Conservation (phyloP, 495 filamentous ascomycete species). For the Aspergillus biplanus region DNA sequence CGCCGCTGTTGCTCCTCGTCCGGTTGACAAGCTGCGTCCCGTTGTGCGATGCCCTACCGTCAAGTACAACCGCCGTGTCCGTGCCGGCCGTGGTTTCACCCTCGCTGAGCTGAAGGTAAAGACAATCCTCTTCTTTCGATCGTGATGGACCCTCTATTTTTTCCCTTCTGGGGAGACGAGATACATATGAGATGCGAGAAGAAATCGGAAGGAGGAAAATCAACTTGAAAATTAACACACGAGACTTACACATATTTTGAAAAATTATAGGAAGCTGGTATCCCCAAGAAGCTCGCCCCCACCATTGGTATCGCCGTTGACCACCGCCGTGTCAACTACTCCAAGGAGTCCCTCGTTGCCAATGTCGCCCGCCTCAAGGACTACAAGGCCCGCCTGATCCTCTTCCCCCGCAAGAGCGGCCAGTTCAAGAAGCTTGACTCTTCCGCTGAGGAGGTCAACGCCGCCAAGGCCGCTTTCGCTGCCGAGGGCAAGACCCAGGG, state of each 20-base stretch:
- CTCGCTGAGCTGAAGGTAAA: conserved; percentile 95
- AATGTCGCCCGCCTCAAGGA: conserved; percentile 96
- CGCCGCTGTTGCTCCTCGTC: conserved; percentile 89
- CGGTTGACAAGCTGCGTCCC: conserved; percentile 94
- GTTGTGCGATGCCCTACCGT: conserved; percentile 91
- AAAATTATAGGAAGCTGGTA: conserved; percentile 78
- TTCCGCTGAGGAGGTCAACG: conserved; percentile 81
- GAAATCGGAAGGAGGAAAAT: conserved; percentile 8
- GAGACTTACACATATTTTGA: conserved; percentile 15
- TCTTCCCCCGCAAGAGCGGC: conserved; percentile 95
- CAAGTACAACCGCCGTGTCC: conserved; percentile 98
- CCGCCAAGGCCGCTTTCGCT: conserved; percentile 60
- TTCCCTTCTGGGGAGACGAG: neutral
- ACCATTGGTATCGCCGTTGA: conserved; percentile 98
- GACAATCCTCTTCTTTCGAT: neutral
- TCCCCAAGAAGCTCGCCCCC: conserved; percentile 89
- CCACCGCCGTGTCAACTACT: conserved; percentile 93
- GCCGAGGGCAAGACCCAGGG: conserved; percentile 56
- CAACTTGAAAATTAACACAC: neutral
- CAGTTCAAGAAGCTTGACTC: conserved; percentile 90
- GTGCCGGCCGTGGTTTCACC: conserved; percentile 95
- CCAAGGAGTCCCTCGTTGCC: conserved; percentile 84
- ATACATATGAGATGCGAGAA: conserved; percentile 11
- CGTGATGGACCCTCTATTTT: neutral
- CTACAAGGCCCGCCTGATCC: conserved; percentile 91